Base-by-base conservation (phyloP, 352 stramenopile genomes). In the Globisporangium rhizosaccharum region DNA sequence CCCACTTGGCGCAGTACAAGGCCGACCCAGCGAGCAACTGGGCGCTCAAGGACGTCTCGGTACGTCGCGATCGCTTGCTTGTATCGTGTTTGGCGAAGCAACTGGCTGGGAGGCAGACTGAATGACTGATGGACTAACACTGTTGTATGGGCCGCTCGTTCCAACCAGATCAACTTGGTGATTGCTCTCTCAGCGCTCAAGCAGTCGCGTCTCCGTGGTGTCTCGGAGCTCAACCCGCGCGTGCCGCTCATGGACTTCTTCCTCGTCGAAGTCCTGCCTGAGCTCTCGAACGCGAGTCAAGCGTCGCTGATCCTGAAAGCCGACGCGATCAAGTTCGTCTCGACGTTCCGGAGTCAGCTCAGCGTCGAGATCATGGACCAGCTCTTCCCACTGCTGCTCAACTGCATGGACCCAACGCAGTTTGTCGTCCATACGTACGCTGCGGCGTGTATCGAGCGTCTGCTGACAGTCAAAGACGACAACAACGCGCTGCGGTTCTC, bases 401-500 rank as follows among this genome's bases (percentile, higher is more conserved):
- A 86, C 62, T 92, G 83, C 55, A 85, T 97, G 62, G 69, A 92
- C 33, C 81, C 89, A 3, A 72, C 67, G 12, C 85, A 92, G 30
- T 94, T 96, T 53, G 97, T 99, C 15, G 96, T 99, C 41, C 94
- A 99, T 68, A 99, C 96, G 20, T 99, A 99, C 72, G 96, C 97
- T 44, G 96, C 96, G 18, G 89, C 90, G 20, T 93, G 83, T 46
- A 87, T 99, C 54, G 97, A 99, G 69, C 94, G 96, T 26, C 85
- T 99, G 37, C 70, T 99, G 51, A 98, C 87, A 1, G 87, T 98
- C 37, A 99, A 98, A 69, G 88, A 98, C 20, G 65, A 72, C 7
- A 68, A 64, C 5, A 73, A 74, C 5, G 62, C 65, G 12, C 78
- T 92, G 41, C 77, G 80, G 1, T 96, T 96, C 46, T 81, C 76